Conservation (phyloP, 208 protist species). For the Acanthamoeba triangularis region DNA sequence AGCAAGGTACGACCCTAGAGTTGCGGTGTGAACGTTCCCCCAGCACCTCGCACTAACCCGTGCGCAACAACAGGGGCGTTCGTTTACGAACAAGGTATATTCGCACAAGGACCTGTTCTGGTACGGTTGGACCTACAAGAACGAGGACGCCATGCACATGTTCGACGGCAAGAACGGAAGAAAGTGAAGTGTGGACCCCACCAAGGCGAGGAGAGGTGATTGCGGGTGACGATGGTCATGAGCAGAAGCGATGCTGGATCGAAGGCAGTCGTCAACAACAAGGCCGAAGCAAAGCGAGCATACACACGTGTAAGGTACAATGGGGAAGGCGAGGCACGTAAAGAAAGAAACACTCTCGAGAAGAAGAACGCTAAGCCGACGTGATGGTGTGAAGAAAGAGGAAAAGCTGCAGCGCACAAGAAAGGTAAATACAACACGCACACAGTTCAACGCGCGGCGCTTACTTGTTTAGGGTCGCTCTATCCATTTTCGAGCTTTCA, state of each 20-base stretch:
- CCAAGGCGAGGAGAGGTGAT: too few species aligned
- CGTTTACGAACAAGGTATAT: slow-evolving; percentile 67
- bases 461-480: too few species aligned
- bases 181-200: neutral
- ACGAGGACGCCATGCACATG: slow-evolving; percentile 63
- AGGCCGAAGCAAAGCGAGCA: neutral
- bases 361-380: too few species aligned
- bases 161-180: slow-evolving; percentile 37
- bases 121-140: slow-evolving; percentile 70
- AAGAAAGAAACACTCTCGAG: too few species aligned
- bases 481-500: too few species aligned
- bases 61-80: slow-evolving; percentile 15
- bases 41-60: too few species aligned
- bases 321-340: too few species aligned
- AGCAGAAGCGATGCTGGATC: neutral
- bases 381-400: too few species aligned
- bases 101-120: slow-evolving; percentile 72
- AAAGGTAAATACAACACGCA: too few species aligned
- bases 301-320: too few species aligned
- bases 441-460: too few species aligned
- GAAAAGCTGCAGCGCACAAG: too few species aligned
- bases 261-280: neutral
- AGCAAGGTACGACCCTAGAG: neutral
- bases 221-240: neutral
- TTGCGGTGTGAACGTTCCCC: neutral